These are phyloP conservation scores for Phytopythium oedochilum DNA, from an alignment of 352 stramenopile genomes.

Conservation along the genomic window DNA sequence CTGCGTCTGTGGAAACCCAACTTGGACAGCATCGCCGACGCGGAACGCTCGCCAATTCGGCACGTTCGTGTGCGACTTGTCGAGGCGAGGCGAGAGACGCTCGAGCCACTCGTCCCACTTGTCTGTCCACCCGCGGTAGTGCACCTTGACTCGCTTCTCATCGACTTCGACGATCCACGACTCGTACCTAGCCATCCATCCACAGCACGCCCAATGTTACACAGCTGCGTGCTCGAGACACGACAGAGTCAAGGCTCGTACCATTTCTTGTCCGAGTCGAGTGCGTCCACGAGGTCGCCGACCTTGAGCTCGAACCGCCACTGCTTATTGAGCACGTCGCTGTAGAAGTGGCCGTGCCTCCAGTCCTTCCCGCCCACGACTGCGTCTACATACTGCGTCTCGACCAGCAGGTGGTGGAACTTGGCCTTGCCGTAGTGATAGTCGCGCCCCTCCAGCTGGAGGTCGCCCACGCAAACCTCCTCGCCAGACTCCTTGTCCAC, in stretches of 20 bases:
- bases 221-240: neutral
- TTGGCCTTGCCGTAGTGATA: slow-evolving; percentile 50
- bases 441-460: slow-evolving; percentile 55
- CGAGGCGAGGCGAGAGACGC: slow-evolving; percentile 83
- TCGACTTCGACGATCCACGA: slow-evolving; percentile 47
- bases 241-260: slow-evolving; percentile 5
- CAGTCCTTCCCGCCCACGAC: slow-evolving; percentile 24
- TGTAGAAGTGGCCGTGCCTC: slow-evolving; percentile 56
- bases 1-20: slow-evolving; percentile 25
- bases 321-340: slow-evolving; percentile 43
- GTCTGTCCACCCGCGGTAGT: slow-evolving; percentile 96
- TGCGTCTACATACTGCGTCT: slow-evolving; percentile 27
- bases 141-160: slow-evolving; percentile 73
- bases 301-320: slow-evolving; percentile 58
- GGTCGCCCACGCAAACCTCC: slow-evolving; percentile 20
- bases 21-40: slow-evolving; percentile 42
- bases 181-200: slow-evolving; percentile 40
- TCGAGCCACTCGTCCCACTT: slow-evolving; percentile 97
- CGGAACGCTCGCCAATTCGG: slow-evolving; percentile 68
- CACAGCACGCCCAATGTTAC: neutral
- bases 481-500: neutral
- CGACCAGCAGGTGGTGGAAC: slow-evolving; percentile 61
- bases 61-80: slow-evolving; percentile 87
- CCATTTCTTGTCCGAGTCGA: slow-evolving; percentile 80
- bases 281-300: slow-evolving; percentile 60